Evolutionary conservation across 305 asterid species (phyloP), one percentile per base, ranked within the genome.

Genomic region (Vinca major): DNA sequence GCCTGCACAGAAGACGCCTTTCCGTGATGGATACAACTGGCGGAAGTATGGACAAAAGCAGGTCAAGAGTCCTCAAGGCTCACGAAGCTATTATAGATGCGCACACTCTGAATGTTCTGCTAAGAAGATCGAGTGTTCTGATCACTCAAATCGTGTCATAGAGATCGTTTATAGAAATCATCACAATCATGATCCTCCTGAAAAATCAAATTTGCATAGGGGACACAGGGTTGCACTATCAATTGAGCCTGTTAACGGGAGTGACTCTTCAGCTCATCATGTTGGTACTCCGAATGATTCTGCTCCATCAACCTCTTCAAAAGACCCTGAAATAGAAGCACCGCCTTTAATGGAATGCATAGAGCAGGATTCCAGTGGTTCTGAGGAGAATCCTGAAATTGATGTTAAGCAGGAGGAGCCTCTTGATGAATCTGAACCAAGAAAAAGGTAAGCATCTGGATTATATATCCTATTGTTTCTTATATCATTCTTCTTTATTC

Each of bases 31-130:
- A 78, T 90, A 80, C 82, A 90, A 90, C 77, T 90, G 96, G 96
- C 85, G 96, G 74, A 90, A 90, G 81, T 90, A 90, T 75, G 96
- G 96, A 73, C 95, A 90, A 71, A 90, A 90, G 87, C 92, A 86
- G 85, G 96, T 90, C 73, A 90, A 86, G 86, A 86, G 88, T 81
- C 96, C 96, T 62, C 88, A 82, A 80, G 96, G 97, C 71, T 86
- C 89, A 73, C 87, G 96, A 53, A 90, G 96, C 84, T 90, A 88
- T 78, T 88, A 86, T 81, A 80, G 89, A 82, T 90, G 97, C 86
- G 85, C 92, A 57, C 74, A 83, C 76, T 81, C 88, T 3, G 89
- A 90, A 68, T 90, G 96, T 71, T 74, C 26, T 63, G 96, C 97
- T 69, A 88, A 88, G 84, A 90, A 88, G 86, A 86, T 88, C 19